Percentiles rank a stretch among this genome's conserved stretches.
Conservation (phyloP, 1,284 basidiomycete genomes). For the Albatrellus sp. region DNA sequence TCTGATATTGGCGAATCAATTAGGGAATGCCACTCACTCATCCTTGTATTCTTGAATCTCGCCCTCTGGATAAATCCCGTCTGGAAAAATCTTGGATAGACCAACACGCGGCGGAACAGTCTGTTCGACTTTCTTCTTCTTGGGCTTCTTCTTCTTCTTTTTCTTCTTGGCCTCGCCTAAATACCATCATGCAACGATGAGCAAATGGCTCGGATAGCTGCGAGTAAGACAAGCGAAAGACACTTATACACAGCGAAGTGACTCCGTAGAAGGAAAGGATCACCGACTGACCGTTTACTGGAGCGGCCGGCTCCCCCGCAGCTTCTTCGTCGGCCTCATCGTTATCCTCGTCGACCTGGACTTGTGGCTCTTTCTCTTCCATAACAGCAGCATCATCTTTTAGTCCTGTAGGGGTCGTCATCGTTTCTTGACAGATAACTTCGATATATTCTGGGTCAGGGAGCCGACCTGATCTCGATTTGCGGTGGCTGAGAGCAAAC, state of each 20-base stretch:
- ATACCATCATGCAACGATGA: neutral
- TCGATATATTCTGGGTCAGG: too few relatives aligned
- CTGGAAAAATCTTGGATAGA: conserved; percentile 81
- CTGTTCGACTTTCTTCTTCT: conserved; percentile 72
- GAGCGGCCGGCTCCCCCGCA: neutral
- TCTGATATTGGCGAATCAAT: neutral
- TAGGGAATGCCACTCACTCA: conserved; percentile 42
- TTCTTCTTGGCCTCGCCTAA: conserved; percentile 29
- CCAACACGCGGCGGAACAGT: conserved; percentile 91
- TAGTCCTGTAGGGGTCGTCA: too few relatives aligned
- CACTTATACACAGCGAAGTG: neutral
- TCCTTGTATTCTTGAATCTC: conserved; percentile 88
- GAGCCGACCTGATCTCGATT: too few relatives aligned
- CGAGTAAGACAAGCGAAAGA: neutral
- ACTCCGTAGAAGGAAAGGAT: neutral
- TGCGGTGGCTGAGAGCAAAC: too few relatives aligned
- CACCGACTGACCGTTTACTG: neutral
- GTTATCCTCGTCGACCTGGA: neutral
- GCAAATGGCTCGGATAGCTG: too few relatives aligned
- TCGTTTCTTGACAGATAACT: too few relatives aligned
- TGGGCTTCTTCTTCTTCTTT: conserved; percentile 93
- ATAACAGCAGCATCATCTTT: neutral
- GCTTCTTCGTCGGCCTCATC: neutral
- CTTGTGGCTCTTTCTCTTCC: neutral
- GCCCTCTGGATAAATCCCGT: conserved; percentile 82